Evolutionary conservation across 2,329 filamentous ascomycete genomes (phyloP).

Genomic region (Daldinia sp.): DNA sequence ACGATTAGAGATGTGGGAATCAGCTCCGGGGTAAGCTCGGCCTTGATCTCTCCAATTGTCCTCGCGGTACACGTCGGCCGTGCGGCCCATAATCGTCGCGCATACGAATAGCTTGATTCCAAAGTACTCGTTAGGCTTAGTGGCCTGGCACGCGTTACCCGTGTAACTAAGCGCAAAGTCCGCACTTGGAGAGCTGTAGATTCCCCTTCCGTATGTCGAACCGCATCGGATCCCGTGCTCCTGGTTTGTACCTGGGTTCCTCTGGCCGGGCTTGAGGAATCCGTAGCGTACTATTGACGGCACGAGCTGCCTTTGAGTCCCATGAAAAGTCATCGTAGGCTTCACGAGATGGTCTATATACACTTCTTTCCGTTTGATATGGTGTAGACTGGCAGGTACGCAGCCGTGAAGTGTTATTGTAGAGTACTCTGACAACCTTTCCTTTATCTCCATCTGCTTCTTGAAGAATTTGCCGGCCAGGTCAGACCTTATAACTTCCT

Average conservation of each 20-base stretch:
- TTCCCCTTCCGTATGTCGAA: conserved; percentile 51
- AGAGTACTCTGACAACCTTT: conserved; percentile 33
- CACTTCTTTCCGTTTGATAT: conserved; percentile 41
- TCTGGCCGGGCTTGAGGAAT: conserved; percentile 51
- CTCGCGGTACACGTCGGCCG: conserved; percentile 42
- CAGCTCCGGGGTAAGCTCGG: conserved; percentile 42
- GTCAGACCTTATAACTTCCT: conserved; percentile 49
- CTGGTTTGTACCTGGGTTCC: conserved; percentile 43
- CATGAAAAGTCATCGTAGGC: conserved; percentile 53
- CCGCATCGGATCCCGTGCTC: conserved; percentile 47
- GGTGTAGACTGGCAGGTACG: conserved; percentile 19
- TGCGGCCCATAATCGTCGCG: conserved; percentile 56
- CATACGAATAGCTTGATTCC: conserved; percentile 55
- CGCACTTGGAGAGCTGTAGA: conserved; percentile 55
- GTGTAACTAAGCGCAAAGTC: conserved; percentile 51
- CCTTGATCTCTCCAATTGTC: conserved; percentile 44
- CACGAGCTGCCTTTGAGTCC: conserved; percentile 48
- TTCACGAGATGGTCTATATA: conserved; percentile 49
- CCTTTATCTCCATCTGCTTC: conserved; percentile 41
- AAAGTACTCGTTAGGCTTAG: conserved; percentile 45
- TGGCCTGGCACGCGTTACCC: conserved; percentile 42
- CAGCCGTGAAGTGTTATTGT: conserved; percentile 12
- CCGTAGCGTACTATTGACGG: conserved; percentile 55
- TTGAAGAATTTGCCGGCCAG: conserved; percentile 45
- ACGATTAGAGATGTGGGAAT: conserved; percentile 51